These are phyloP conservation scores for Ophioceras dolichostomum DNA, from an alignment of 2,329 filamentous ascomycete species.

Conservation along the genomic window DNA sequence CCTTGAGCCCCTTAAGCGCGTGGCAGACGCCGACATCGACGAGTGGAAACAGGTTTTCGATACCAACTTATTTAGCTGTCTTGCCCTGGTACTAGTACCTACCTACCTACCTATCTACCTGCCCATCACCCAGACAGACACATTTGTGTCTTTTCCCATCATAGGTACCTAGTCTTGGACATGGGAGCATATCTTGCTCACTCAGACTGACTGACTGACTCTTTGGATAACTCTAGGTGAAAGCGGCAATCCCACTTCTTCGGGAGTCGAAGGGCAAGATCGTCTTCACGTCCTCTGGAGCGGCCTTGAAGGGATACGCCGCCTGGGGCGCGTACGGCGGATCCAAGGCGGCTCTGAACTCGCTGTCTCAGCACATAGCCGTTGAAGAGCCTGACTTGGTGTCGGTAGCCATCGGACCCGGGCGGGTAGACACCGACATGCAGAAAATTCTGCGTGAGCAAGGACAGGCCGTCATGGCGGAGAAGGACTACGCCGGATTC, in stretches of 20 bases:
- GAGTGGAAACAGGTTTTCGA: constrained; percentile 71
- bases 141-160: too few species aligned
- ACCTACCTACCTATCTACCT: constrained; percentile 15
- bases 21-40: constrained; percentile 54
- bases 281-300: constrained; percentile 71
- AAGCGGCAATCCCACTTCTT: constrained; percentile 58
- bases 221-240: constrained; percentile 48
- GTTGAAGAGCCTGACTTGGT: constrained; percentile 68
- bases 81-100: constrained; percentile 73
- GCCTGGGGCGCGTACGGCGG: constrained; percentile 76
- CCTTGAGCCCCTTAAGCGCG: constrained; percentile 59
- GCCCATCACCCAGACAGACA: too few species aligned
- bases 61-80: constrained; percentile 74
- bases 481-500: constrained; percentile 54
- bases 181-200: too few species aligned
- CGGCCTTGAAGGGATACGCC: constrained; percentile 51
- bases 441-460: constrained; percentile 65
- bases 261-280: constrained; percentile 58
- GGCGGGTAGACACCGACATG: constrained; percentile 83
- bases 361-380: constrained; percentile 59
- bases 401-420: constrained; percentile 61
- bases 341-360: constrained; percentile 74
- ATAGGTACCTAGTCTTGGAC: too few species aligned
- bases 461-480: constrained; percentile 35
- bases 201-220: constrained; percentile 12